Evolutionary conservation across 768 basidiomycete species (phyloP).

Genomic region (Suillus lakei): DNA sequence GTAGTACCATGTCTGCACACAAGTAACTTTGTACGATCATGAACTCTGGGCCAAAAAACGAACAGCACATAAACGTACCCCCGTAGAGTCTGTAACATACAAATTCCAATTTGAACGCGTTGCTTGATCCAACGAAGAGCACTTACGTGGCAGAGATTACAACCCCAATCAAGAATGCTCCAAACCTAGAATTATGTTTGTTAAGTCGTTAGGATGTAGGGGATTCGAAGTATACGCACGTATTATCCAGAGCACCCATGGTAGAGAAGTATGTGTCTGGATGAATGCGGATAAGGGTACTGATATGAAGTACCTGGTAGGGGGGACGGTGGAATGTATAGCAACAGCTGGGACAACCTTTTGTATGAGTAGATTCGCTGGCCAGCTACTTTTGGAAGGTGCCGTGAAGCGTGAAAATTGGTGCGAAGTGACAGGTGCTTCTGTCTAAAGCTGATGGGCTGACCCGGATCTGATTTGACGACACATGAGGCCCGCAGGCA

Average conservation of each 20-base stretch:
- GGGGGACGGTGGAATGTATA: not conserved
- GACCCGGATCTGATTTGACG: constrained; percentile 1
- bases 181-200: constrained; percentile 42
- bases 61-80: constrained; percentile 38
- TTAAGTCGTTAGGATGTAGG: not conserved
- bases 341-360: not conserved
- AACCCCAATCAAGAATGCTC: constrained; percentile 55
- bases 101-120: not conserved
- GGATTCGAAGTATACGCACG: constrained; percentile 31
- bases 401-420: constrained; percentile 2
- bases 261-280: not conserved
- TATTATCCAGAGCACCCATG: constrained; percentile 34
- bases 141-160: constrained; percentile 53
- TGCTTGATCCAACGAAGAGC: not conserved
- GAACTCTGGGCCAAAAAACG: not conserved
- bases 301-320: not conserved
- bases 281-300: not conserved
- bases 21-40: constrained; percentile 45
- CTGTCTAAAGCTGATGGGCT: not conserved
- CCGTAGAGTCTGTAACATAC: constrained; percentile 48
- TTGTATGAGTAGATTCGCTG: constrained; percentile 8
- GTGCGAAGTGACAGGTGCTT: constrained; percentile 8
- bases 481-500: not conserved
- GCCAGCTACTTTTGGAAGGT: not conserved
- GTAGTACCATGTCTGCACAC: constrained; percentile 61